Conservation (phyloP, 2,329 filamentous ascomycete species). For the Aspergillus sp. region DNA sequence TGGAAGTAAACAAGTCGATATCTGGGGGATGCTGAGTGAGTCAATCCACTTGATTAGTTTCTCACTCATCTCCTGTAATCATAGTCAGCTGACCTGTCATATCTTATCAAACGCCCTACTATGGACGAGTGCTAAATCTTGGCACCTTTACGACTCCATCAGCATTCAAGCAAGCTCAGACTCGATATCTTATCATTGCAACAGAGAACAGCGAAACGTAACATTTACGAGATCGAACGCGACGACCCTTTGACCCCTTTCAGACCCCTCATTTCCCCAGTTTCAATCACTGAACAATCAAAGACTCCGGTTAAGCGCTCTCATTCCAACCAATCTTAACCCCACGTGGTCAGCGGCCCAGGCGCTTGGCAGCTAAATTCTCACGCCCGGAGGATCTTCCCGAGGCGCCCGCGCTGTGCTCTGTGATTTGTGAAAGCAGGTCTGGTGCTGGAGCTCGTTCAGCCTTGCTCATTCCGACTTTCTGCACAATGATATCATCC, state of each 20-base stretch:
- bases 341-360: constrained; percentile 8
- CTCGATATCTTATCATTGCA: background rate
- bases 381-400: background rate
- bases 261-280: background rate
- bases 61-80: background rate
- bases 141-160: background rate
- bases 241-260: too few species aligned
- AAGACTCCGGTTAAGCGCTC: background rate
- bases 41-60: background rate
- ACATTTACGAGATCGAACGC: background rate
- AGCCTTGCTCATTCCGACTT: background rate
- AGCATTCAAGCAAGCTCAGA: background rate
- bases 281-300: background rate
- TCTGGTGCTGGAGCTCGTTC: background rate
- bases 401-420: background rate
- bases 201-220: background rate
- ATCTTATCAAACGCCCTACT: background rate
- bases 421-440: background rate
- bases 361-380: background rate
- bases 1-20: too few species aligned
- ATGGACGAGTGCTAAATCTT: too few species aligned
- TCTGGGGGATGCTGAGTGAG: background rate
- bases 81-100: background rate
- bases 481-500: constrained; percentile 10
- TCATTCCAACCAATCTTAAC: constrained; percentile 1